phyloP scores from a whole-genome alignment of 345 rosid species.

The Bretschneidera sinensis region DNA sequence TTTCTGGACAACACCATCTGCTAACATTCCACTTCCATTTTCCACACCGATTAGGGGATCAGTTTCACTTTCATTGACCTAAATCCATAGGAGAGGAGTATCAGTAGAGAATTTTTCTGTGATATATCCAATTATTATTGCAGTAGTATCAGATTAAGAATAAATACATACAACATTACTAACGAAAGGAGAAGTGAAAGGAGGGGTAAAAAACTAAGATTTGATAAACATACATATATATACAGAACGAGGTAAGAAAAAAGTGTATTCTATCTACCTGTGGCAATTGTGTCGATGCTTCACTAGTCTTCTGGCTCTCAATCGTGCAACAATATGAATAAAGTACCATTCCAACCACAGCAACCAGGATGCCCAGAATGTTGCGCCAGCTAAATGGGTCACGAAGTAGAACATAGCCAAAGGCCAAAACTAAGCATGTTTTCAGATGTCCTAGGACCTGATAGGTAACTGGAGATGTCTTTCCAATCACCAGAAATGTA shows the following conservation, averaged over 20 bases:
- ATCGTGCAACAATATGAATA: slow-evolving; percentile 75
- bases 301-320: slow-evolving; percentile 79
- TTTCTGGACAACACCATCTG: slow-evolving; percentile 46
- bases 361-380: slow-evolving; percentile 85
- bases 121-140: no score
- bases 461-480: slow-evolving; percentile 99
- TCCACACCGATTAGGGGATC: slow-evolving; percentile 77
- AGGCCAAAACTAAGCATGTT: slow-evolving; percentile 96
- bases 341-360: slow-evolving; percentile 91
- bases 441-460: slow-evolving; percentile 99
- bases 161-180: no score
- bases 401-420: slow-evolving; percentile 81
- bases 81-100: slow-evolving; percentile 4
- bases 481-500: slow-evolving; percentile 96
- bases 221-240: no score
- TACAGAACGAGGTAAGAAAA: no score
- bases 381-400: slow-evolving; percentile 99
- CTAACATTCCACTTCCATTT: slow-evolving; percentile 58
- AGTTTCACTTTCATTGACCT: slow-evolving; percentile 79
- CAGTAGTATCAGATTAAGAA: no score
- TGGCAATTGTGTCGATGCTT: slow-evolving; percentile 52
- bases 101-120: neutral
- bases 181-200: no score
- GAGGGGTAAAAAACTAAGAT: no score
- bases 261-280: slow-evolving; percentile 75